Conservation (phyloP, 106 monocot species). For the Dendrobium officinale region DNA sequence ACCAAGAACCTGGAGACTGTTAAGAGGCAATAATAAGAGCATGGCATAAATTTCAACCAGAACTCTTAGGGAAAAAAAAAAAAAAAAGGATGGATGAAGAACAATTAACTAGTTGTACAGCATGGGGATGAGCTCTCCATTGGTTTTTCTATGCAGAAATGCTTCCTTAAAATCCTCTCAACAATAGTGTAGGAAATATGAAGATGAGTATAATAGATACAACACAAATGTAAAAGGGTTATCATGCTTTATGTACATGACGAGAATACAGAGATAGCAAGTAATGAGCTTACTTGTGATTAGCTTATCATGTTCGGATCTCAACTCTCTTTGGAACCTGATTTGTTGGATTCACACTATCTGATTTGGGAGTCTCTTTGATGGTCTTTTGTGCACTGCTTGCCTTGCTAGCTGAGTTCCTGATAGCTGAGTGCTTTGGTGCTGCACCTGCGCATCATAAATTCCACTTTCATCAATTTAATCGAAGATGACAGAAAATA, state of each 20-base stretch:
- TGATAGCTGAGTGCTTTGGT: slow-evolving; percentile 15
- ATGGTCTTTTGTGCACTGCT: slow-evolving; percentile 14
- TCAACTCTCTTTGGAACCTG: slow-evolving; percentile 19
- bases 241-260: slow-evolving; percentile 5
- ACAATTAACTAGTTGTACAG: background rate
- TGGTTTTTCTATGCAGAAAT: background rate
- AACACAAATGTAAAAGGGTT: background rate
- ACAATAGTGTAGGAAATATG: background rate
- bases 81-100: background rate
- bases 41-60: too few species aligned
- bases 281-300: background rate
- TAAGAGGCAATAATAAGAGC: background rate
- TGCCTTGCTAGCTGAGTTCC: slow-evolving; percentile 5
- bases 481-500: background rate
- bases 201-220: background rate
- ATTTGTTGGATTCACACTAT: slow-evolving; percentile 21
- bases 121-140: background rate
- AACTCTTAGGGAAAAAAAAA: background rate
- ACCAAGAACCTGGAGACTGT: background rate
- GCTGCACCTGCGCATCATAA: slow-evolving; percentile 14
- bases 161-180: background rate
- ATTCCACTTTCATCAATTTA: background rate
- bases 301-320: slow-evolving; percentile 17
- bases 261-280: background rate
- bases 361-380: slow-evolving; percentile 21